Evolutionary conservation across 108 stramenopile species (phyloP), one percentile per base, ranked within the genome.

Genomic region (Hondaea fermentalgiana): DNA sequence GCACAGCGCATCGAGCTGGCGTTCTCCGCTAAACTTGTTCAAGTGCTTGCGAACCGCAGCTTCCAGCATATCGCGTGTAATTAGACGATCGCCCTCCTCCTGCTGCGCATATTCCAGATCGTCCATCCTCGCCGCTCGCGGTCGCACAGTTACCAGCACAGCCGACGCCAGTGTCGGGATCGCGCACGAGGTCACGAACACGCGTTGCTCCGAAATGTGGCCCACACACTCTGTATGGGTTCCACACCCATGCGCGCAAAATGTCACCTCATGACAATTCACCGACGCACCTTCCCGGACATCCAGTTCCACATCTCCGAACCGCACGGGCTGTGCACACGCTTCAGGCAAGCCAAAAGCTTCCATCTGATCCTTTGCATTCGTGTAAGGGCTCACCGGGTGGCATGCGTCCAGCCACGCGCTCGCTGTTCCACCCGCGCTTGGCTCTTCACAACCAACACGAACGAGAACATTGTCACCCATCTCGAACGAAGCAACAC

Each of bases 221-320:
- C 87, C 89, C 44, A 58, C 57, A 3, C 89, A 88, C 28, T 89
- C 89, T 12, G 89, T 89, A 87, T 89, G 89, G 35, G 89, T 89
- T 4, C 89, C 89, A 23, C 21, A 58, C n/a, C 87, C 29, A 5
- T 89, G 89, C 10, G 76, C 49, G 60, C 89, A 89, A 5, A 89
- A 43, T 8, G 55, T 58, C 43, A 89, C 57, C 3, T 19, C 51
- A 3, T 89, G 72, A 35, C 89, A 89, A 87, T 89, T 89, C 28
- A 89, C 57, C 8, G 55, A 43, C 25, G 89, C 89, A 1, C 89
- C 89, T 8, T 23, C 45, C 49, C 49, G n/a, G 16, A 83, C 76
- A 45, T 83, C 49, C 1, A 83, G 51, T 23, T 69, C 42, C 49
- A 53, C 45, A 23, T 83, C 76, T 12, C 76, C 76, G 1, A 53